Evolutionary conservation across 169 alveolate species (phyloP).

Genomic region (Cyclospora cayetanensis): DNA sequence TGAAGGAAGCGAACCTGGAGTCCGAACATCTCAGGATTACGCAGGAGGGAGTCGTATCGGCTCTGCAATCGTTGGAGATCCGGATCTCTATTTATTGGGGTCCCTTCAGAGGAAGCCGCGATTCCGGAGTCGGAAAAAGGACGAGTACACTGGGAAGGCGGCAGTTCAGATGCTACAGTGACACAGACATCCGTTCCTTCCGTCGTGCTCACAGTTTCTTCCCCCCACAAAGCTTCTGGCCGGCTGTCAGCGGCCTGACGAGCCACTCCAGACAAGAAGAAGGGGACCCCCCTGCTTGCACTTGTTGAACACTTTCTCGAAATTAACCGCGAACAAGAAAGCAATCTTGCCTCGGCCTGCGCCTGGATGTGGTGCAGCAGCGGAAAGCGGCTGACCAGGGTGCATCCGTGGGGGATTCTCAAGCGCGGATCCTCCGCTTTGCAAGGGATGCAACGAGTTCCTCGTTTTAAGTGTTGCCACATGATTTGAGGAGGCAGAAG

Average conservation of each 20-base stretch:
- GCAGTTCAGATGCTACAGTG: neutral
- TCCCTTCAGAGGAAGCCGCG: neutral
- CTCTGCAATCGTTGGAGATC: slow-evolving; percentile 50
- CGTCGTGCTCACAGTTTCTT: too few relatives aligned
- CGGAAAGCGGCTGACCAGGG: too few relatives aligned
- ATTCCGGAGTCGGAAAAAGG: too few relatives aligned
- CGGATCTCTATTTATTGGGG: neutral
- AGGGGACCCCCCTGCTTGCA: neutral
- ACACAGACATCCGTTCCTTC: neutral
- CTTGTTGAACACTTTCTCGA: neutral
- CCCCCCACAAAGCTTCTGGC: too few relatives aligned
- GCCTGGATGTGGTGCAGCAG: too few relatives aligned
- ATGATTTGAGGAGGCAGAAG: too few relatives aligned
- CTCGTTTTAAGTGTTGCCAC: too few relatives aligned
- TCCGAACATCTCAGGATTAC: slow-evolving; percentile 17
- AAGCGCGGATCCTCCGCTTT: too few relatives aligned
- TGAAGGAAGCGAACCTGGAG: slow-evolving; percentile 47
- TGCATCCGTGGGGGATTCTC: too few relatives aligned
- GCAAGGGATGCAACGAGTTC: too few relatives aligned
- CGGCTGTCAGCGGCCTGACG: neutral
- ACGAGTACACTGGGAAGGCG: neutral
- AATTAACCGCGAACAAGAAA: neutral
- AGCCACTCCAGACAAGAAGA: neutral
- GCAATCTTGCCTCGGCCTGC: neutral
- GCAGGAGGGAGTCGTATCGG: slow-evolving; percentile 60